Evolutionary conservation across 208 protist species (phyloP), one percentile per base, ranked within the genome.

Genomic region (Trypanosomatidae sp.): DNA sequence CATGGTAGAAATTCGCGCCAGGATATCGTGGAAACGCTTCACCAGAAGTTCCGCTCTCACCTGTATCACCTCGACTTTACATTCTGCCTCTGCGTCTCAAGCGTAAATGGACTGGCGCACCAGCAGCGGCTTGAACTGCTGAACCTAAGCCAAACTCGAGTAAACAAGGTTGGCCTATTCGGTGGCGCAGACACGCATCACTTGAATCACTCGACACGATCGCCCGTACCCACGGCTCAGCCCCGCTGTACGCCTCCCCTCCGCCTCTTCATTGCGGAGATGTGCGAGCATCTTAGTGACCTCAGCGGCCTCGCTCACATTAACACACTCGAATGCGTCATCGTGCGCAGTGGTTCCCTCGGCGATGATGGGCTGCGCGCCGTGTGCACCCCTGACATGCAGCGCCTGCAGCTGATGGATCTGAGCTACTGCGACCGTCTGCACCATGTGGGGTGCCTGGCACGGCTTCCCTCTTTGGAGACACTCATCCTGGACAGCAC

Each of bases 391-490:
- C 69, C 69, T 46, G 44, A 64, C 39, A 75, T 81, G 71, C 62
- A 46, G 1, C 62, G 55, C 47, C 71, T 90, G 47, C 56, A 77
- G 62, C 67, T 91, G 44, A 46, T 88, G 25, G 81, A 91, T 56
- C 74, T 91, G 71, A 91, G 86, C 76, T 91, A 91, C 81, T 91
- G 83, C 67, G 83, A 88, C 28, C 85, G 86, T 17, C 41, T 91
- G 41, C 73, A 85, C 19, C 62, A 78, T 59, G 64, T 87, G 1
- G 62, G 64, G 30, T 80, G 69, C 43, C 62, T 91, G 30, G 66
- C 79, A n/a, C 62, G 62, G 39, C 62, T 91, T 5, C 80, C 80
- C 7, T 66, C 73, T 33, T 53, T 91, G 62, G 60, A 74, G 55
- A 81, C 79, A 47, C 76, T 91, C n/a, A 86, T 84, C 46, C 66